A percentile compares a stretch with the other conserved stretches of the same genome.
These are phyloP conservation scores for Anthoceros angustus DNA, from an alignment of 225 moss, liverwort and hornwort genomes.

Conservation along the genomic window DNA sequence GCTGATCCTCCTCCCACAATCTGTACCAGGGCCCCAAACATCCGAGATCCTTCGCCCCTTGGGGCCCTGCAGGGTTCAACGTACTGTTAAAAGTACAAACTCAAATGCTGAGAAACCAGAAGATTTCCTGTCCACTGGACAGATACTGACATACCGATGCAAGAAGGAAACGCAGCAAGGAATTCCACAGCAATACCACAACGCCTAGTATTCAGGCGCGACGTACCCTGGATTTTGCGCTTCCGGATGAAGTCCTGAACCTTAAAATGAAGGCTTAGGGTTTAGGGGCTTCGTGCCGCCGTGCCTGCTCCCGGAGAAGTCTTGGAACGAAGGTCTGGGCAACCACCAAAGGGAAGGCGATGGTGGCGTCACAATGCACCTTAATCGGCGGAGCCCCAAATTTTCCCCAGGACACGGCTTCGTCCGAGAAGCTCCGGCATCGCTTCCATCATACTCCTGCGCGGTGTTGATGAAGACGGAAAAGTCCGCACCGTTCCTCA, in stretches of 20 bases:
- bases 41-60: no score
- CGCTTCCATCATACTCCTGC: conserved; percentile 95
- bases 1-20: neutral
- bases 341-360: conserved; percentile 32
- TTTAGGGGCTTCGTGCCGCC: neutral
- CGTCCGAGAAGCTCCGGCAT: conserved; percentile 89
- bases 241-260: no score
- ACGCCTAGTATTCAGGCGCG: no score
- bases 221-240: no score
- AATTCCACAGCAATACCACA: no score
- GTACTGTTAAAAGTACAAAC: no score
- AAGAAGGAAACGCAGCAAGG: no score
- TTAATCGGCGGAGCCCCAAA: conserved; percentile 55
- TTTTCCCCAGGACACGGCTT: conserved; percentile 99
- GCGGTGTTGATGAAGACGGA: conserved; percentile 94
- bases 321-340: conserved; percentile 24
- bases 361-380: conserved; percentile 42
- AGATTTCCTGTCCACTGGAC: no score
- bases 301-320: neutral
- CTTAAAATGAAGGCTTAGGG: neutral
- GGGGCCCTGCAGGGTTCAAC: no score
- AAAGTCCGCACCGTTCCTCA: conserved; percentile 97
- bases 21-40: no score
- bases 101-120: no score
- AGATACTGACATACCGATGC: no score